Evolutionary conservation across 768 basidiomycete genomes (phyloP).

Genomic region (Russula sp.): DNA sequence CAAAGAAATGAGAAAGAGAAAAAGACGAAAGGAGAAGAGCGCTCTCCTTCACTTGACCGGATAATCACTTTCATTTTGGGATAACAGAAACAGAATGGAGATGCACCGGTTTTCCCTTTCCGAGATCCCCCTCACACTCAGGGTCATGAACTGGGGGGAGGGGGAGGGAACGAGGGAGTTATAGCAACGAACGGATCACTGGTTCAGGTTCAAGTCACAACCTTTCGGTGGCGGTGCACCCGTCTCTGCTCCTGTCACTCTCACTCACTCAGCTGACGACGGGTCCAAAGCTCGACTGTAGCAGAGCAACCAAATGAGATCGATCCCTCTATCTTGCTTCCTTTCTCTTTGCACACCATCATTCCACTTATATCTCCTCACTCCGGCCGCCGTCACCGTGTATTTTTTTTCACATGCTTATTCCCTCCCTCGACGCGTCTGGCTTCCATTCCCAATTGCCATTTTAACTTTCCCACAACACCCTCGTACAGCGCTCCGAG

Average conservation of each 20-base stretch:
- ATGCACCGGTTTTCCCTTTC: background rate
- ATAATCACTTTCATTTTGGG: slow-evolving; percentile 22
- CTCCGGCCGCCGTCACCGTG: background rate
- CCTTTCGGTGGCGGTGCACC: slow-evolving; percentile 22
- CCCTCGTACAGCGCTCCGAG: background rate
- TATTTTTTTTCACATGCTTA: background rate
- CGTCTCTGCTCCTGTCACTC: background rate
- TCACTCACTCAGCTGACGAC: too few species aligned
- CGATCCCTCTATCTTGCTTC: background rate
- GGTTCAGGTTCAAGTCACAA: background rate
- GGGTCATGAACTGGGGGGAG: background rate
- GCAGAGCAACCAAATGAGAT: background rate
- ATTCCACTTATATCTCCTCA: too few species aligned
- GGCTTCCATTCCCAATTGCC: background rate
- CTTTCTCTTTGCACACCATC: background rate
- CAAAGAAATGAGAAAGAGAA: background rate
- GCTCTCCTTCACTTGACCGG: slow-evolving; percentile 15
- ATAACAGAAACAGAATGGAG: slow-evolving; percentile 11
- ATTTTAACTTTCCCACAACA: too few species aligned
- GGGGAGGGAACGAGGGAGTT: slow-evolving; percentile 10
- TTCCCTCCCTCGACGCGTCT: background rate
- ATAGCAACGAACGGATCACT: slow-evolving; percentile 26
- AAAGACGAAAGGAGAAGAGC: slow-evolving; percentile 11
- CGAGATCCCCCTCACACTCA: slow-evolving; percentile 12
- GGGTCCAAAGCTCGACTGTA: too few species aligned